phyloP scores from a whole-genome alignment of 2,329 filamentous ascomycete species.

The Monosporascus sp. region DNA sequence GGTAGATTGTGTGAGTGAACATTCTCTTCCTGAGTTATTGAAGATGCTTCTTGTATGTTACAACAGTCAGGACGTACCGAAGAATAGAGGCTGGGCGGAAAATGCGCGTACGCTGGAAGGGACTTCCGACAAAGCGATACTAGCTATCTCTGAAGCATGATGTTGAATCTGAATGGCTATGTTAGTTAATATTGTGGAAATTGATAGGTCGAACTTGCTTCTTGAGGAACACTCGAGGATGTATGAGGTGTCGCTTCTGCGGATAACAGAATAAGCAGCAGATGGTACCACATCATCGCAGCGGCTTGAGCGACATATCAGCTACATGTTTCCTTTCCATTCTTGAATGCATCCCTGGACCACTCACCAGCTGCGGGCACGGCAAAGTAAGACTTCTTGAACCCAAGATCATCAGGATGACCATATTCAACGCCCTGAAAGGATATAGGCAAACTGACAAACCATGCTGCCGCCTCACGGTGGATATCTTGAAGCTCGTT shows the following conservation, averaged over 20 bases:
- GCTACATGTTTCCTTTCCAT: neutral
- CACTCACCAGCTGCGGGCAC: conserved; percentile 3
- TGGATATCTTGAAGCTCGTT: conserved; percentile 1
- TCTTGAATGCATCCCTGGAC: neutral
- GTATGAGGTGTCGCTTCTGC: neutral
- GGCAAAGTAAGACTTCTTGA: conserved; percentile 3
- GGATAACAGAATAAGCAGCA: conserved; percentile 2
- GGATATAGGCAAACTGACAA: neutral
- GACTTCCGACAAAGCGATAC: conserved; percentile 3
- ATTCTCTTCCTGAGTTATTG: too few species aligned
- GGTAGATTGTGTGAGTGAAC: neutral
- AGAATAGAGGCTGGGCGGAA: conserved; percentile 1
- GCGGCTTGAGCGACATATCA: neutral
- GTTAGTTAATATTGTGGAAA: neutral
- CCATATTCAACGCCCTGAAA: conserved; percentile 3
- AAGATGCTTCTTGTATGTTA: neutral
- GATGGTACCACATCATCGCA: conserved; percentile 8
- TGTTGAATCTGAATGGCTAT: conserved; percentile 1
- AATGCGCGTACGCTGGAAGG: conserved; percentile 1
- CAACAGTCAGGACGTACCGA: conserved; percentile 1
- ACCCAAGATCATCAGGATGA: neutral
- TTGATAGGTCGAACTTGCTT: neutral
- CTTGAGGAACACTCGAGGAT: neutral
- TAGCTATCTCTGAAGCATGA: conserved; percentile 2
- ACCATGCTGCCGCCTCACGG: neutral